Percentiles rank a stretch among this genome's conserved stretches.
Evolutionary conservation across 345 rosid genomes (phyloP).

Genomic region (Pseudoturritis turrita): DNA sequence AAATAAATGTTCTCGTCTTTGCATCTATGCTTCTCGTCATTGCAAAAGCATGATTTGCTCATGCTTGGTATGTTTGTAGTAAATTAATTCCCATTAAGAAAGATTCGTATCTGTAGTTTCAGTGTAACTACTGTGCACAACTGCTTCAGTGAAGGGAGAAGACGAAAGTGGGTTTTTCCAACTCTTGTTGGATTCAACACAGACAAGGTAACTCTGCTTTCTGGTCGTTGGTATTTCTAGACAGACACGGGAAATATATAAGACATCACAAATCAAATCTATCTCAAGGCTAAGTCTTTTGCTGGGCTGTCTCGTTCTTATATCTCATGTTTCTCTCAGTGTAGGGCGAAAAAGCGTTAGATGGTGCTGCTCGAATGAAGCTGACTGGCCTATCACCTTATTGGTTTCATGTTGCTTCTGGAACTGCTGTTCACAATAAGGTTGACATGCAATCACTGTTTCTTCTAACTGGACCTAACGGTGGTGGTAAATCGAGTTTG

Average conservation of each 20-base stretch:
- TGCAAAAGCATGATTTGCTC: conserved; percentile 80
- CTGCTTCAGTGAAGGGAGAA: conserved; percentile 72
- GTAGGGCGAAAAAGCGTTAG: conserved; percentile 43
- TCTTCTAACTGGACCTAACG: conserved; percentile 93
- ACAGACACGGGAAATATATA: neutral
- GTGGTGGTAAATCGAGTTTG: conserved; percentile 98
- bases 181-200: conserved; percentile 45
- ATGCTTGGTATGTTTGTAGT: conserved; percentile 55
- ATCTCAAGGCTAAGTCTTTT: neutral
- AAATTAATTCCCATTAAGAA: conserved; percentile 1
- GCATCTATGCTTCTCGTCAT: conserved; percentile 91
- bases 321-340: conserved; percentile 6
- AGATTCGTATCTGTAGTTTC: conserved; percentile 6
- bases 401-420: conserved; percentile 86
- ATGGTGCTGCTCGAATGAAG: conserved; percentile 47
- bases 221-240: neutral
- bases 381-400: conserved; percentile 76
- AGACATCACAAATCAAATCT: neutral
- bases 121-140: conserved; percentile 14
- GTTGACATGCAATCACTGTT: conserved; percentile 80
- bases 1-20: conserved; percentile 75
- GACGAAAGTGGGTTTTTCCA: conserved; percentile 95
- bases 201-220: conserved; percentile 47
- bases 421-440: conserved; percentile 74
- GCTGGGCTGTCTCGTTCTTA: neutral